Conservation (phyloP, 2,329 filamentous ascomycete species). For the Colletotrichum horii region DNA sequence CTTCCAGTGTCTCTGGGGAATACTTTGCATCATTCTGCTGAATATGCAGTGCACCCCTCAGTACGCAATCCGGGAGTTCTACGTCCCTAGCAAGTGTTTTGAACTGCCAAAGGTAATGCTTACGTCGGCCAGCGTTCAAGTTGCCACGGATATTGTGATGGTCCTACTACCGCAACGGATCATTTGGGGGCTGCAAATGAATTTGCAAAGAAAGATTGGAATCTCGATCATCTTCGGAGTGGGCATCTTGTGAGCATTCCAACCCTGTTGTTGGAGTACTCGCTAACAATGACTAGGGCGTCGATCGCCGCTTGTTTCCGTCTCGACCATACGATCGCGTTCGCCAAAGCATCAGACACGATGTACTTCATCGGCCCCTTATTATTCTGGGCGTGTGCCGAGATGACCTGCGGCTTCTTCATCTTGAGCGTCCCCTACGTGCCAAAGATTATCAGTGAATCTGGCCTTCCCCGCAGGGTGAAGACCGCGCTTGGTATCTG, state of each 20-base stretch:
- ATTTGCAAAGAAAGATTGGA: constrained; percentile 32
- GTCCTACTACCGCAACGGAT: constrained; percentile 33
- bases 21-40: constrained; percentile 22
- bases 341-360: constrained; percentile 30
- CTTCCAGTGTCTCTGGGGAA: constrained; percentile 24
- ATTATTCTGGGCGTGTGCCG: constrained; percentile 47
- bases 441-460: constrained; percentile 36
- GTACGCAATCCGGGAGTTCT: constrained; percentile 30
- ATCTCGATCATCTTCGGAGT: constrained; percentile 35
- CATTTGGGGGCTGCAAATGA: constrained; percentile 36
- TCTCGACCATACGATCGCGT: constrained; percentile 35
- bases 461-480: not conserved
- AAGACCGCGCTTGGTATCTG: not conserved
- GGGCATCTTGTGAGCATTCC: constrained; percentile 29
- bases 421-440: constrained; percentile 42
- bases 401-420: constrained; percentile 52
- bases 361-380: constrained; percentile 43
- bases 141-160: constrained; percentile 31
- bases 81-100: constrained; percentile 27
- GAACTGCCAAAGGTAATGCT: constrained; percentile 23
- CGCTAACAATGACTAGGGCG: not conserved
- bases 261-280: not conserved
- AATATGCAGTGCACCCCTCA: constrained; percentile 30
- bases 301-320: constrained; percentile 39
- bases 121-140: constrained; percentile 26